Evolutionary conservation across 345 rosid species (phyloP).

Genomic region (Populus euphratica): DNA sequence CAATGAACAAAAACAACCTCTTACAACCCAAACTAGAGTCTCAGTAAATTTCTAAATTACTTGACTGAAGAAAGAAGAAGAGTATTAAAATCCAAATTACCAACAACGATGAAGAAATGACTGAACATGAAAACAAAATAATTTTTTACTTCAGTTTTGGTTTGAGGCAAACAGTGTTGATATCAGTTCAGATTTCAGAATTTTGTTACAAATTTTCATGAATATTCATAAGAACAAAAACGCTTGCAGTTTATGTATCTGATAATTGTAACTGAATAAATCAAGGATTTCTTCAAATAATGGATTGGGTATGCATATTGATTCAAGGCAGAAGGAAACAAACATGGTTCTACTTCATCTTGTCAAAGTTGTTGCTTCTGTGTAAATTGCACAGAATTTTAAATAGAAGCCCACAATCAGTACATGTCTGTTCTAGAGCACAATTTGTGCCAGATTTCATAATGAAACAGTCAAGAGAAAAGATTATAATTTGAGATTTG

Average conservation of each 20-base stretch:
- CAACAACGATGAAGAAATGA: not conserved
- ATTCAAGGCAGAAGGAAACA: not conserved
- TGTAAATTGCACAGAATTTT: not conserved
- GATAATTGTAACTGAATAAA: not conserved
- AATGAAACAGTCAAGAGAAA: slow-evolving; percentile 4
- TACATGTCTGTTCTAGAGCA: not conserved
- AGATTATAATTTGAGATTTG: not conserved
- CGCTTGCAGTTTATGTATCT: not conserved
- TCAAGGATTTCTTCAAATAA: not conserved
- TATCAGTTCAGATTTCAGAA: not conserved
- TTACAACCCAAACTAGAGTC: not conserved
- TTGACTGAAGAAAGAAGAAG: not conserved
- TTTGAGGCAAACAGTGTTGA: not conserved
- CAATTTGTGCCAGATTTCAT: not conserved
- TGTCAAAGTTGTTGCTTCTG: not conserved
- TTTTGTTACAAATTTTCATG: not conserved
- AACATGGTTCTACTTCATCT: not conserved
- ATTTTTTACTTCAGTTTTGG: not conserved
- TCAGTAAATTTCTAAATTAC: not conserved
- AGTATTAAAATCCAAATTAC: not conserved
- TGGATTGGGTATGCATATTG: not conserved
- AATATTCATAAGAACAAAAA: not conserved
- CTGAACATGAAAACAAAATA: not conserved
- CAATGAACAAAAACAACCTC: not conserved
- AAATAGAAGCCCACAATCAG: not conserved